These are phyloP conservation scores for Colletotrichum brevisporum DNA, from an alignment of 2,329 filamentous ascomycete genomes.

Conservation along the genomic window DNA sequence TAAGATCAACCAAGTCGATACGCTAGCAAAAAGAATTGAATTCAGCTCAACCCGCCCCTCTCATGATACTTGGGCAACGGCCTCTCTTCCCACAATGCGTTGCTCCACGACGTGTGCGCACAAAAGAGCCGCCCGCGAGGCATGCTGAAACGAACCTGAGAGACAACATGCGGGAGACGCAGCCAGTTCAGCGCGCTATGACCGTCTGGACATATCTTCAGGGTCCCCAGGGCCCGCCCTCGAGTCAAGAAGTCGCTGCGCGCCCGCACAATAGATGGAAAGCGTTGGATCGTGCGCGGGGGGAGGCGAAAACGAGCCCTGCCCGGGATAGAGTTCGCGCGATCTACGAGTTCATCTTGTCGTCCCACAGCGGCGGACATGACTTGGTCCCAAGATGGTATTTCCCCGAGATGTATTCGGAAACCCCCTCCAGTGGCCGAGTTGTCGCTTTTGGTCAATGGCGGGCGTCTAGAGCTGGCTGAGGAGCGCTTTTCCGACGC, in stretches of 20 bases:
- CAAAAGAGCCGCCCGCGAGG: not conserved
- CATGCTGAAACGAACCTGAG: constrained; percentile 25
- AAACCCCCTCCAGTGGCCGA: not conserved
- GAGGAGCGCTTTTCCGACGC: constrained; percentile 14
- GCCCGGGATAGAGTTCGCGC: constrained; percentile 16
- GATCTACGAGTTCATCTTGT: constrained; percentile 29
- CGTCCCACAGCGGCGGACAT: constrained; percentile 15
- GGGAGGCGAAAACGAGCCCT: constrained; percentile 24
- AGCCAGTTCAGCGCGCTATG: constrained; percentile 9
- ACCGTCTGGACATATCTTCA: constrained; percentile 15
- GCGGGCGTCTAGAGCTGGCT: constrained; percentile 1
- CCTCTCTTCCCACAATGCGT: no score
- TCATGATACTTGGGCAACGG: no score
- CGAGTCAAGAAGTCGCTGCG: constrained; percentile 21
- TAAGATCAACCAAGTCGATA: no score
- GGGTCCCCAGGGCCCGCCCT: constrained; percentile 5
- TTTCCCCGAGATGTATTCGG: not conserved
- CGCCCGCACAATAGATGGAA: constrained; percentile 18
- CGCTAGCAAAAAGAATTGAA: no score
- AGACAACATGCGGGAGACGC: not conserved
- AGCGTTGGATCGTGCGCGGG: constrained; percentile 6
- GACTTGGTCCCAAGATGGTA: constrained; percentile 11
- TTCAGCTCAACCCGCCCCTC: no score
- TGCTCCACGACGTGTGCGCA: no score
- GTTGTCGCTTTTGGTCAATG: not conserved